Base-by-base conservation (phyloP, 257 asterid species). In the Fraxinus cuspidata region DNA sequence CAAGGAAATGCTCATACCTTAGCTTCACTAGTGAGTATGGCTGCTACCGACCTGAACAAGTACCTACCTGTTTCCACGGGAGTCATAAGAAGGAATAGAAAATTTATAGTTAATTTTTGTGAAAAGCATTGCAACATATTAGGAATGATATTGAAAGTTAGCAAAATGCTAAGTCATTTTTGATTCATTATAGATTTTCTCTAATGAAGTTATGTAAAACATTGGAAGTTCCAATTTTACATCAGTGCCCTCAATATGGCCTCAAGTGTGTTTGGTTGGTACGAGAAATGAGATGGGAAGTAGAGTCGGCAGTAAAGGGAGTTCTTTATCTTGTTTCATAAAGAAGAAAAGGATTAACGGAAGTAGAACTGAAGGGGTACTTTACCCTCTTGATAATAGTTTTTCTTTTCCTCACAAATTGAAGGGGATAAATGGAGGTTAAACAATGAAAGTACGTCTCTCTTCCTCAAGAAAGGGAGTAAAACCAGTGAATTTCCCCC, bases 1-100 rank as follows among this genome's bases (percentile, higher is more conserved):
- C n/a, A 56, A 58, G 71, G 53, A 78, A 35, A 56, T 71, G 29
- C 77, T 35, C 73, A 35, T 83, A 88, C 97, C 97, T 88, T 91
- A 72, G 94, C 94, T 78, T 88, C 91, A 42, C 87, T 49, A 28
- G 79, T 87, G 69, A 91, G 84, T 81, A 91, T 83, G 81, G 92
- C 81, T 21, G 93, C 83, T 70, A 92, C 94, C 72, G 89, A 87
- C 81, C 88, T 89, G 78, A 78, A 79, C 83, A 67, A 51, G 84
- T 76, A 81, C 77, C 85, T 84, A 60, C 97, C 96, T 94, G 93
- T 84, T 80, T 76, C 68, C 76, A 77, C 23, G 79, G 27, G 60
- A 74, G 63, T 21, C 70, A 13, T 32, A 72, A 73, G 40, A 73
- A 27, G 51, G 65, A 76, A 68, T 21, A 15, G 31, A 44, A 21